Conservation (phyloP, 805 yeast species). For the Ogataea pilisensis region DNA sequence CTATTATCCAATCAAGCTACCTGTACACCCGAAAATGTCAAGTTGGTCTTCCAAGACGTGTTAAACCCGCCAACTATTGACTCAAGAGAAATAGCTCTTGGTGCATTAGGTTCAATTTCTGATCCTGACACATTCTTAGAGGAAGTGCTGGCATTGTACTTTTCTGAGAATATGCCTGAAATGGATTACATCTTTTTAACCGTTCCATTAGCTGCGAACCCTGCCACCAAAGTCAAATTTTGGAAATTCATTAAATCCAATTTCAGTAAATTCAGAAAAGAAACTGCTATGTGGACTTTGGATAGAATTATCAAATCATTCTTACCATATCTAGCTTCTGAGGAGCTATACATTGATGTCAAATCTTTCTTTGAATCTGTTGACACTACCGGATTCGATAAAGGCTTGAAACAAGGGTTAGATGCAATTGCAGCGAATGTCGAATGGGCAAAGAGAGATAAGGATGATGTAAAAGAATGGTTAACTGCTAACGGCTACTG, state of each 20-base stretch:
- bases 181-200: constrained; percentile 60
- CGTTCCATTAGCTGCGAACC: constrained; percentile 42
- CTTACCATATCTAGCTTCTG: constrained; percentile 32
- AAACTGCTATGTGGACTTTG: constrained; percentile 35
- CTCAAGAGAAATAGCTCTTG: constrained; percentile 52
- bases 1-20: constrained; percentile 36
- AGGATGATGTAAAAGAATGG: constrained; percentile 40
- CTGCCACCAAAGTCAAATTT: constrained; percentile 37
- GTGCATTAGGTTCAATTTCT: constrained; percentile 48
- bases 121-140: constrained; percentile 32
- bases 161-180: constrained; percentile 43
- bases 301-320: constrained; percentile 34
- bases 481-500: constrained; percentile 25
- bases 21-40: constrained; percentile 32
- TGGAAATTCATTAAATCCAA: constrained; percentile 49
- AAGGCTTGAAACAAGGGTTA: constrained; percentile 51
- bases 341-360: constrained; percentile 34
- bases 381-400: constrained; percentile 53
- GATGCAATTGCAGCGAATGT: constrained; percentile 50
- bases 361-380: constrained; percentile 40
- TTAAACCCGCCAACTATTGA: constrained; percentile 50
- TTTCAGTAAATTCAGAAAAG: constrained; percentile 40
- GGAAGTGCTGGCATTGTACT: constrained; percentile 37
- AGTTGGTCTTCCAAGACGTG: constrained; percentile 43
- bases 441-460: constrained; percentile 48